Evolutionary conservation across 257 asterid species (phyloP), one percentile per base, ranked within the genome.

Genomic region (Mentha longifolia): DNA sequence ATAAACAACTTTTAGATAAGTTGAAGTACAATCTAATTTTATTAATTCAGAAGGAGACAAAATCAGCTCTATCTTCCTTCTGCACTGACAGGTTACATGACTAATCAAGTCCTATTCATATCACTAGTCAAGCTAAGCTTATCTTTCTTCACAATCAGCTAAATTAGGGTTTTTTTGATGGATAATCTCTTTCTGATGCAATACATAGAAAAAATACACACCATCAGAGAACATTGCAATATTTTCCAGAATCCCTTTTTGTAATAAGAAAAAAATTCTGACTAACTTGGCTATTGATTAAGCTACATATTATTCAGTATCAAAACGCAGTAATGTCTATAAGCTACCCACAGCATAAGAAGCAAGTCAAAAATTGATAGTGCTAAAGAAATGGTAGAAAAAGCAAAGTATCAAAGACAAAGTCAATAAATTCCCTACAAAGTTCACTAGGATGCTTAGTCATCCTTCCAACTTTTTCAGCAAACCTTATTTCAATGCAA

Each of bases 281-380:
- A 47, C 37, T 8, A 39, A 62, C 52, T 22, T 25, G 7, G 67
- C 28, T 39, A 14, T 49, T 50, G 70, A 47, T 70, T 20, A 22
- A 43, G 60, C 58, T 69, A 69, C 46, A 69, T 41, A 31, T 19
- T 69, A 10, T 61, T 42, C 30, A 7, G 51, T 59, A 42, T 25
- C 54, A 57, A 25, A 70, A n/a, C 31, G 33, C 5, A 15, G 30
- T 20, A 57, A 57, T 42, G 45, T 31, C 28, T 57, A 9, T 54
- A 57, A 55, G 64, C 54, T 19, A 17, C 30, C 58, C 7, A 14
- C 42, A 37, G 37, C 56, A 67, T 41, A 55, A 52, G n/a, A 47
- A 61, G 14, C 66, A 68, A 75, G 45, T 61, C 54, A 62, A 55
- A 52, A 35, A 61, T 15, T 52, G 63, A 67, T 11, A 35, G 19